These are phyloP conservation scores for Nevesoporus exiguus DNA, from an alignment of 768 basidiomycete genomes.

Conservation along the genomic window DNA sequence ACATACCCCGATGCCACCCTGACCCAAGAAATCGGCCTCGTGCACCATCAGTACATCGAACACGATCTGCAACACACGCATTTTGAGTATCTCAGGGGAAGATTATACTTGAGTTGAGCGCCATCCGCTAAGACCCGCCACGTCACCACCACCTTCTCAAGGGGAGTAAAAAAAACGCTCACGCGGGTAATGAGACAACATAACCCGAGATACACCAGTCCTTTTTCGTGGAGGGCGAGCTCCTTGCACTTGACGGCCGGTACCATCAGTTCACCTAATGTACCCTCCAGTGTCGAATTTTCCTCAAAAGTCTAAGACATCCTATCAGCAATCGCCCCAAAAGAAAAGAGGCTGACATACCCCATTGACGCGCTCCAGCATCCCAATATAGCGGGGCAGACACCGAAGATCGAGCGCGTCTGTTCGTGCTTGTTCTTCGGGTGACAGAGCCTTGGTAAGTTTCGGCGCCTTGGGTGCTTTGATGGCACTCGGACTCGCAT, in stretches of 20 bases:
- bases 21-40: constrained; percentile 58
- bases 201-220: no score
- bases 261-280: constrained; percentile 68
- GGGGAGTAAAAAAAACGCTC: no score
- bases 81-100: constrained; percentile 61
- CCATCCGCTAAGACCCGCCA: no score
- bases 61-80: constrained; percentile 70
- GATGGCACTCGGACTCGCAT: not conserved
- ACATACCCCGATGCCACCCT: constrained; percentile 36
- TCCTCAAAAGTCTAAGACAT: constrained; percentile 58
- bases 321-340: no score
- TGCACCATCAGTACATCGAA: constrained; percentile 90
- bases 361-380: constrained; percentile 83
- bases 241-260: no score
- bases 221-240: no score
- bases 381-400: constrained; percentile 70
- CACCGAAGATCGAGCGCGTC: constrained; percentile 77
- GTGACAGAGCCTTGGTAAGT: constrained; percentile 41
- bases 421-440: constrained; percentile 63
- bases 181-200: no score
- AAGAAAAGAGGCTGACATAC: constrained; percentile 42
- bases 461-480: constrained; percentile 17
- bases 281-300: constrained; percentile 66
- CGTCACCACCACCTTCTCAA: no score
- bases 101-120: constrained; percentile 58